A percentile compares a stretch with the other conserved stretches of the same genome.
Evolutionary conservation across 2,329 filamentous ascomycete genomes (phyloP).

Genomic region (Davidsoniella neocaledoniae): DNA sequence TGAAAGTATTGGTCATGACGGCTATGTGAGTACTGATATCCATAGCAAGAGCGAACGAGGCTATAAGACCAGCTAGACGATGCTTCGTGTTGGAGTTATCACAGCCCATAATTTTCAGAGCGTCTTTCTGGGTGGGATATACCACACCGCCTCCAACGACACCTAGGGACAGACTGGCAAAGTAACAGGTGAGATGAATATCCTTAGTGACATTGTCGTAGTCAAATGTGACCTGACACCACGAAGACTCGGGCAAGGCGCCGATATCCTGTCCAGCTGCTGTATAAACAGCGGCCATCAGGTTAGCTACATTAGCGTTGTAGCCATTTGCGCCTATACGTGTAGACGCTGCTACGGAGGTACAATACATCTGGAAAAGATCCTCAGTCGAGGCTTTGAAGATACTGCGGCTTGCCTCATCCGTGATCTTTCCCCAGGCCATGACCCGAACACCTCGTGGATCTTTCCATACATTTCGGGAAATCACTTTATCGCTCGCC

Average conservation of each 20-base stretch:
- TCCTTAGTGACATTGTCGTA: not conserved
- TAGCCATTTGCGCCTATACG: not conserved
- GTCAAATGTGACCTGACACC: not conserved
- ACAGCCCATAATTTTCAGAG: conserved; percentile 7
- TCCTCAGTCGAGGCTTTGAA: not conserved
- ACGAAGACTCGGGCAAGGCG: not conserved
- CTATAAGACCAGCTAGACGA: conserved; percentile 2
- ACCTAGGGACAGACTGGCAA: not conserved
- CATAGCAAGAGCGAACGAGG: conserved; percentile 1
- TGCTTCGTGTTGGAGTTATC: not conserved
- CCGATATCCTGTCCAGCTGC: conserved; percentile 7
- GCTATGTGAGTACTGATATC: not conserved
- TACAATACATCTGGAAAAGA: not conserved
- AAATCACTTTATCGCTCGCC: not conserved
- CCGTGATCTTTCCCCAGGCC: conserved; percentile 5
- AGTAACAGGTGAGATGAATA: not conserved
- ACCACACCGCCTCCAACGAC: conserved; percentile 1
- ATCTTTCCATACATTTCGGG: not conserved
- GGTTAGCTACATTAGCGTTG: not conserved
- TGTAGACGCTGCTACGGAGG: not conserved
- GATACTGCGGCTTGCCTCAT: not conserved
- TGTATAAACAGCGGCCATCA: not conserved
- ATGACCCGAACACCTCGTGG: conserved; percentile 3
- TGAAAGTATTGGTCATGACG: not conserved
- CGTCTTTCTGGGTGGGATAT: not conserved